A percentile compares a stretch with the other conserved stretches of the same genome.
Conservation (phyloP, 306 rosid species). For the Rosa persica region DNA sequence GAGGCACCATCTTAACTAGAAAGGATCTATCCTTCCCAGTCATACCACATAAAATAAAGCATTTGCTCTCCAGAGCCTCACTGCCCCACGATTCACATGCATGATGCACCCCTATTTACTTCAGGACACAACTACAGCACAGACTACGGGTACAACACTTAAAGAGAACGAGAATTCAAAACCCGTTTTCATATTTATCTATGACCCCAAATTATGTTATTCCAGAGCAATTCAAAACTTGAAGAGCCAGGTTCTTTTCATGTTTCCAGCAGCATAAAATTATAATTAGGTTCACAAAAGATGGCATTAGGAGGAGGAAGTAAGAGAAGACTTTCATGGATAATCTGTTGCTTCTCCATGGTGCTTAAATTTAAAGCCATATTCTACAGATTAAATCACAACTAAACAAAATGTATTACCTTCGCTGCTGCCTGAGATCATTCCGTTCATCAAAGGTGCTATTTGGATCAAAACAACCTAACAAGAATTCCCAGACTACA, state of each 20-base stretch:
- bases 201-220: not conserved
- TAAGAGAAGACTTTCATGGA: not conserved
- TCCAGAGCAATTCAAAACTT: conserved; percentile 12
- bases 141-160: not conserved
- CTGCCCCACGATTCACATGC: not conserved
- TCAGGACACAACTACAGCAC: conserved; percentile 1
- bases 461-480: conserved; percentile 86
- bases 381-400: conserved; percentile 14
- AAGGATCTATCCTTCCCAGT: not conserved
- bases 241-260: conserved; percentile 13
- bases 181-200: not conserved
- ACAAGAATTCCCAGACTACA: conserved; percentile 91
- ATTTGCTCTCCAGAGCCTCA: not conserved
- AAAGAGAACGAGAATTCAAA: not conserved
- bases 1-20: not conserved
- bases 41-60: not conserved
- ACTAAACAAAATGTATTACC: conserved; percentile 45
- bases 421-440: conserved; percentile 60
- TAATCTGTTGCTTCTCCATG: not conserved
- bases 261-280: conserved; percentile 8
- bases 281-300: not conserved
- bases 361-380: conserved; percentile 13
- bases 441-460: conserved; percentile 80
- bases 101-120: not conserved
- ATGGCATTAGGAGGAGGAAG: not conserved